Percentiles rank a stretch among this genome's conserved stretches.
Conservation (phyloP, 192 early-diverging fungal genomes). For the Coemansia sp. region DNA sequence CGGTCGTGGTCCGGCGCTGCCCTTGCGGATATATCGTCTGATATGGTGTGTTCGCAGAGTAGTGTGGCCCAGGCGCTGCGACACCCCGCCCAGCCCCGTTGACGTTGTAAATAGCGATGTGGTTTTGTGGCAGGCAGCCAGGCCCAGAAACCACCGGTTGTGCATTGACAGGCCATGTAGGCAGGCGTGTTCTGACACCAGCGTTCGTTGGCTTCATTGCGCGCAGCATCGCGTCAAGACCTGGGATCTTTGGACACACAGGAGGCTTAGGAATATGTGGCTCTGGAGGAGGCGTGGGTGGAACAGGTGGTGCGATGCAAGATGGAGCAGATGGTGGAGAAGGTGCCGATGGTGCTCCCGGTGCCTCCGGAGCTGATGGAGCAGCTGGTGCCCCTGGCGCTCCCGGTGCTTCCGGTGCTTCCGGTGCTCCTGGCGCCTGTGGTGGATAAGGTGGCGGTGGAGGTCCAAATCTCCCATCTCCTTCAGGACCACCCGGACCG, state of each 20-base stretch:
- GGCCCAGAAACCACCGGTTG: not conserved
- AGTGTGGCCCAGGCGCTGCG: not conserved
- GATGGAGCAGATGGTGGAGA: not conserved
- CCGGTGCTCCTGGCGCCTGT: conserved; percentile 7
- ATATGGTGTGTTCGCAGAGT: not conserved
- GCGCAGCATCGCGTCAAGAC: not conserved
- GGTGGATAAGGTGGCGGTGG: conserved; percentile 11
- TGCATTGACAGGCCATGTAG: not conserved
- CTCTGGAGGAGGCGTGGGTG: not conserved
- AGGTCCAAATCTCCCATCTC: conserved; percentile 6
- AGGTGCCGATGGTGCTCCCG: not conserved
- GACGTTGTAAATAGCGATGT: conserved; percentile 29
- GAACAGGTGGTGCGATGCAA: not conserved
- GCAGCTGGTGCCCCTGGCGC: conserved; percentile 13
- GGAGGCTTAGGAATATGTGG: conserved; percentile 4
- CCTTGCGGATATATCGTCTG: conserved; percentile 3
- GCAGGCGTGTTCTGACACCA: not conserved
- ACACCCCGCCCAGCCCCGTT: conserved; percentile 1
- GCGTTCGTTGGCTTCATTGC: conserved; percentile 1
- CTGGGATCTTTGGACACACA: not conserved
- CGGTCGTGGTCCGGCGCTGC: not conserved
- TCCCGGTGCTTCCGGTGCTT: not conserved
- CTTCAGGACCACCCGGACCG: conserved; percentile 14
- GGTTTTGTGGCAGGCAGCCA: not conserved
- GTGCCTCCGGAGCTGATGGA: not conserved